A percentile compares a stretch with the other conserved stretches of the same genome.
These are phyloP conservation scores for Neoarthrinium moseri DNA, from an alignment of 2,329 filamentous ascomycete genomes.

Conservation along the genomic window DNA sequence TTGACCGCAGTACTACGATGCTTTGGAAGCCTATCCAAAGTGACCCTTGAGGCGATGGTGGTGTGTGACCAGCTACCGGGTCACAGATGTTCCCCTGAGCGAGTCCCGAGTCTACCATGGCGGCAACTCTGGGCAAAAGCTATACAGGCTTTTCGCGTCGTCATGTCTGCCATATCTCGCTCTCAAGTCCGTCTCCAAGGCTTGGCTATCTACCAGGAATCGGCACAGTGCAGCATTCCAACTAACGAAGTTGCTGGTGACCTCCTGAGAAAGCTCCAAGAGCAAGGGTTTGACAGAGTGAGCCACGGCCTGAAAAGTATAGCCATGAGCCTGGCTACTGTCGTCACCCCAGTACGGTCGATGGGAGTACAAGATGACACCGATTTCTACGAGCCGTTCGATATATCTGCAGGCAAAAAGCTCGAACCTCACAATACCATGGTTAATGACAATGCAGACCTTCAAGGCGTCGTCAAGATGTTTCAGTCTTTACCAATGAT, in stretches of 20 bases:
- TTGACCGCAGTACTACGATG: neutral
- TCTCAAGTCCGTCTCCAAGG: neutral
- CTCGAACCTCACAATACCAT: neutral
- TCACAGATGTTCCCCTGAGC: neutral
- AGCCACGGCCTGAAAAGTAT: neutral
- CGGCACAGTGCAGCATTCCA: neutral
- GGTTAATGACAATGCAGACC: neutral
- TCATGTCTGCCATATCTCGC: neutral
- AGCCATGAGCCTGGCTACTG: neutral
- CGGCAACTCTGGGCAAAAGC: neutral
- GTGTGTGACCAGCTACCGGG: neutral
- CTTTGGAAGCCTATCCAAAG: neutral
- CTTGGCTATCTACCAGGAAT: neutral
- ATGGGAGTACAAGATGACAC: neutral
- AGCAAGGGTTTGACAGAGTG: neutral
- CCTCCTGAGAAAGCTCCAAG: neutral
- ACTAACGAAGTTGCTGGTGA: neutral
- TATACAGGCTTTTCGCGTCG: neutral
- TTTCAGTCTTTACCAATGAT: neutral
- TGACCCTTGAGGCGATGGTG: neutral
- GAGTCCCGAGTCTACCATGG: neutral
- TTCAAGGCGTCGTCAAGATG: neutral
- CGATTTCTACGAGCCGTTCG: neutral
- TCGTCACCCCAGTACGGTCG: neutral
- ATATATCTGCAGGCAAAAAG: neutral